Evolutionary conservation across 148 eudicot species (phyloP).

Genomic region (Nepenthes gracilis): DNA sequence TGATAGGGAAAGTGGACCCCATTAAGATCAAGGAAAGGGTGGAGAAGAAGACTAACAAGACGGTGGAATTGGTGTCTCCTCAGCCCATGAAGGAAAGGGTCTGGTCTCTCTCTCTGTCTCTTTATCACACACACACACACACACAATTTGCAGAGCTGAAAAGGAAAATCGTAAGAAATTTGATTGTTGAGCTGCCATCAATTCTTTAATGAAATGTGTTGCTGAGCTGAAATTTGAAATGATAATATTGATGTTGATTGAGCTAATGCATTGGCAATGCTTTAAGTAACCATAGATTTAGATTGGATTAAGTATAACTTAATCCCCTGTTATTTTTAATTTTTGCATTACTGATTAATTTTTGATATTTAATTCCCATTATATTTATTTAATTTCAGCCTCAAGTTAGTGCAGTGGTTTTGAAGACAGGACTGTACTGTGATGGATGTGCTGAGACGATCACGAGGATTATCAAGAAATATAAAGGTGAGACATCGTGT

Average conservation of each 20-base stretch:
- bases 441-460: constrained; percentile 58
- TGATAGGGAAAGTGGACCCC: constrained; percentile 15
- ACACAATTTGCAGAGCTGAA: no score
- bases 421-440: constrained; percentile 55
- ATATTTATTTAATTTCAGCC: constrained; percentile 12
- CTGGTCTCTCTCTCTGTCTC: neutral
- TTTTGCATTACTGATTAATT: neutral
- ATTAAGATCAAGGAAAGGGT: constrained; percentile 7
- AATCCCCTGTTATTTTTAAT: neutral
- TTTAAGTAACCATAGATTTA: no score
- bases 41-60: constrained; percentile 9
- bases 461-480: constrained; percentile 27
- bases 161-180: neutral
- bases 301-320: neutral
- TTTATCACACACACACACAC: neutral
- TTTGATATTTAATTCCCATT: neutral
- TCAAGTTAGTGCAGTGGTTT: constrained; percentile 29
- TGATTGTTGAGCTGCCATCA: neutral
- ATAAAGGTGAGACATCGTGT: constrained; percentile 28
- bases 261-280: no score
- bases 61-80: constrained; percentile 13
- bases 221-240: no score
- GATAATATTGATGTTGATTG: no score
- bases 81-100: constrained; percentile 29
- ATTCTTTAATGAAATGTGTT: no score